Base-by-base conservation (phyloP, 176 grass and related monocot genomes). In the Rhynchospora pubera region DNA sequence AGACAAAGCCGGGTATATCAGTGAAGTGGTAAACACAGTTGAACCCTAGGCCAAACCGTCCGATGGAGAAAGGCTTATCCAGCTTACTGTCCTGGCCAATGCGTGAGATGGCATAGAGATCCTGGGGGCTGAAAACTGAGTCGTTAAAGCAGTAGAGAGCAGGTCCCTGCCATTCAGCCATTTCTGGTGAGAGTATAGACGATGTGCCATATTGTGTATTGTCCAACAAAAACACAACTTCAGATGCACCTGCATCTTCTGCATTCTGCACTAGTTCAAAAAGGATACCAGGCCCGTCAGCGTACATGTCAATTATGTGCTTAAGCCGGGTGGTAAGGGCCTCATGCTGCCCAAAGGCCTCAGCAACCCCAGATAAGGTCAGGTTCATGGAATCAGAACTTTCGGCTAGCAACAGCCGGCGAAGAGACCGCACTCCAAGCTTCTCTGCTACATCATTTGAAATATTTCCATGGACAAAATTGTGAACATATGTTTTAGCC, bases 11-110 rank as follows among this genome's bases (percentile, higher is more conserved):
- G 85, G 94, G 94, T 77, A 97, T 92, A 86, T 97, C 92, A n/a
- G 94, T 97, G 82, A 97, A 97, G 87, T 97, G 94, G 81, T 97
- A 97, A 24, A 97, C 94, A 81, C 94, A 97, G 72, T 97, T 97
- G 83, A 97, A 97, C 77, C 94, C 94, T 81, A 97, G 92, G 81
- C 94, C 92, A 78, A 97, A 97, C 83, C 92, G 89, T 85, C 94
- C 94, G 60, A 97, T 97, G 26, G 94, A 91, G 89, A 97, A 94
- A 78, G 94, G 90, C 78, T 92, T 97, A 80, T 97, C 94, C 71
- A 97, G 92, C 89, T 97, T 97, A 67, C 94, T 97, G 75, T 97
- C 94, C 89, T 97, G 94, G 66, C 92, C 94, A 82, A 97, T 91
- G 79, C 92, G 88, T 83, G 94, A 97, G 83, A 97, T 97, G 45